Base-by-base conservation (phyloP, 2,329 filamentous ascomycete genomes). In the Elsinoe batatas region DNA sequence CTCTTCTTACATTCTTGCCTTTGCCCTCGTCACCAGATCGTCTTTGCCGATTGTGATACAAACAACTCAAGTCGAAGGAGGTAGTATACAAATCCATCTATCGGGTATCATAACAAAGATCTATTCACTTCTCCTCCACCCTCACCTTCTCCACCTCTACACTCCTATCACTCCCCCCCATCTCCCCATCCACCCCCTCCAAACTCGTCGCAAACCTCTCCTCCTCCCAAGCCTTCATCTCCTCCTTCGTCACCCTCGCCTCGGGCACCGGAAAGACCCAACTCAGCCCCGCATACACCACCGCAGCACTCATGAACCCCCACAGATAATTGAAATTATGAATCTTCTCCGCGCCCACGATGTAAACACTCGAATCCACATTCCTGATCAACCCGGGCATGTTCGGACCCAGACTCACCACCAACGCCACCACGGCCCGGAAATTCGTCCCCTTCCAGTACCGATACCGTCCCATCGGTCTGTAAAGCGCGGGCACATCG, bases 301-400 rank as follows among this genome's bases (percentile, higher is more conserved):
- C 38, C 22, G 78, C 75, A 13, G 77, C 79, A 0, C 67, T 70
- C 6, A 77, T 70, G 61, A 85, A 85, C 0, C 82, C 82, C 44
- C 83, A 72, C 26, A 85, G 64, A 81, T 81, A 85, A 13, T 81
- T 80, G 62, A 85, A 81, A n/a, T 75, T 74, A 63, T 62, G 63
- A 11, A 65, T 32, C 44, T 63, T 42, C 26, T 53, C 56, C 6
- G 58, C 58, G 11, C 60, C 59, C 4, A 32, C 46, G 1, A 40
- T 42, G 8, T 50, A 58, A 22, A 61, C 55, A 12, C 42, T 30
- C 3, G 20, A 51, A n/a, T 37, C 42, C 33, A 58, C 53, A 43
- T 35, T 43, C 15, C 36, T 61, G 53, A 63, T 60, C 42, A 65
- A 58, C 0, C 80, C 81, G 0, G 81, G 81, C 1, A 84, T 62